phyloP scores from a whole-genome alignment of 139 green algal species.

The Closterium sp. region DNA sequence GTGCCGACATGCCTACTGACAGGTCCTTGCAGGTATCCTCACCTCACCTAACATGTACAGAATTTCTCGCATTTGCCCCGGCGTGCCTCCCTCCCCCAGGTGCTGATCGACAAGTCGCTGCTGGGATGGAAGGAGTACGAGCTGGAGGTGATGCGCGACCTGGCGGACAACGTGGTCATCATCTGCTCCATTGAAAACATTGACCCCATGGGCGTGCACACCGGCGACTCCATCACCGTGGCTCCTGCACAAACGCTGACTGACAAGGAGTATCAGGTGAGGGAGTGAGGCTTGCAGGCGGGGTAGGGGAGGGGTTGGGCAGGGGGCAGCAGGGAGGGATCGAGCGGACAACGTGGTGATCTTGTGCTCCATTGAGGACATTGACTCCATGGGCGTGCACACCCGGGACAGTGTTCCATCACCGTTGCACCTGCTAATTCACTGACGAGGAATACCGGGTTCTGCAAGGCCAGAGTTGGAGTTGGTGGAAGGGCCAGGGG shows the following conservation, averaged over 20 bases:
- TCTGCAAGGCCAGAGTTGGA: too few relatives aligned
- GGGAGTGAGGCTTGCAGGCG: too few relatives aligned
- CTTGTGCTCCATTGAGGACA: constrained; percentile 98
- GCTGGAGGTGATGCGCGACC: constrained; percentile 92
- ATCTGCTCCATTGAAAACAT: constrained; percentile 99
- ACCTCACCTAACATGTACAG: too few relatives aligned
- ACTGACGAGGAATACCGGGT: constrained; percentile 88
- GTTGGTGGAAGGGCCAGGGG: too few relatives aligned
- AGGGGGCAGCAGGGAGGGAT: constrained; percentile 93
- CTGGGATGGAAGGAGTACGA: constrained; percentile 96
- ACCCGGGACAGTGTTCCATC: constrained; percentile 82
- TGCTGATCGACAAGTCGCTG: constrained; percentile 86
- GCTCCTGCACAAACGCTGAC: constrained; percentile 78
- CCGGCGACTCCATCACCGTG: constrained; percentile 75
- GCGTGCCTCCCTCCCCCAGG: constrained; percentile 61
- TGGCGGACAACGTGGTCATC: constrained; percentile 96
- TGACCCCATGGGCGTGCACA: constrained; percentile 99
- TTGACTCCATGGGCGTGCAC: constrained; percentile 99
- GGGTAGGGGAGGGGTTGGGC: constrained; percentile 31
- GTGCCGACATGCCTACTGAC: too few relatives aligned
- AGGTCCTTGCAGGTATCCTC: too few relatives aligned
- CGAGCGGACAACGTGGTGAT: constrained; percentile 96
- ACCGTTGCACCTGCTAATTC: constrained; percentile 67
- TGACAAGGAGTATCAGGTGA: constrained; percentile 85
- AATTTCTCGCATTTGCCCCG: too few relatives aligned